Base-by-base conservation (phyloP, 148 eudicot genomes). In the Silene latifolia region DNA sequence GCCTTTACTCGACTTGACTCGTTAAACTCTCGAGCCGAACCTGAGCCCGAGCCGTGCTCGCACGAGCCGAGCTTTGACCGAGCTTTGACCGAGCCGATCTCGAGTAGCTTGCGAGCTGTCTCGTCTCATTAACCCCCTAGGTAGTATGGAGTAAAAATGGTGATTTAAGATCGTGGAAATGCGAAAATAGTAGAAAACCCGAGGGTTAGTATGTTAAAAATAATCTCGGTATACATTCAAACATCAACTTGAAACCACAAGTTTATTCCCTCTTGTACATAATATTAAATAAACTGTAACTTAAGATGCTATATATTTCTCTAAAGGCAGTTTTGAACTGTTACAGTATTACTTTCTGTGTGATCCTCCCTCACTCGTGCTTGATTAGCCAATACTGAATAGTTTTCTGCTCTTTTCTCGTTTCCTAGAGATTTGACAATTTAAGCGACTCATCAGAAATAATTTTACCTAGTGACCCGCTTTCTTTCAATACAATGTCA, bases 401-500 rank as follows among this genome's bases (percentile, higher is more conserved):
- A 27, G 29, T 27, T 27, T 27, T 27, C 3, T 27, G 29, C 29
- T 27, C 29, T 29, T 15, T 5, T 11, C 23, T 70, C 10, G 29
- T 27, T 27, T 27, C 73, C 21, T 27, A 27, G 20, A 72, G 17
- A 20, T 53, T 80, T 7, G 76, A 78, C 23, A 89, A 80, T 73
- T 79, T 88, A 1, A 69, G 66, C 0, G 90, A 80, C 44, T 89
- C 82, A 14, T 82, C 60, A 0, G 80, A 72, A 32, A 88, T 84
- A 18, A 88, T 7, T n/a, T 23, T 6, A 7, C 79, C 79, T 1
- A 86, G 83, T 2, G 89, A 81, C n/a, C 89, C 70, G 35, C 72
- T 77, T 63, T 86, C 74, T 11, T 66, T 71, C 0, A 91, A 72
- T 1, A 86, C n/a, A 10, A 91, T 73, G 57, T 81, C 93, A 25